phyloP scores from a whole-genome alignment of 225 moss, liverwort and hornwort genomes.

The Anthoceros angustus region DNA sequence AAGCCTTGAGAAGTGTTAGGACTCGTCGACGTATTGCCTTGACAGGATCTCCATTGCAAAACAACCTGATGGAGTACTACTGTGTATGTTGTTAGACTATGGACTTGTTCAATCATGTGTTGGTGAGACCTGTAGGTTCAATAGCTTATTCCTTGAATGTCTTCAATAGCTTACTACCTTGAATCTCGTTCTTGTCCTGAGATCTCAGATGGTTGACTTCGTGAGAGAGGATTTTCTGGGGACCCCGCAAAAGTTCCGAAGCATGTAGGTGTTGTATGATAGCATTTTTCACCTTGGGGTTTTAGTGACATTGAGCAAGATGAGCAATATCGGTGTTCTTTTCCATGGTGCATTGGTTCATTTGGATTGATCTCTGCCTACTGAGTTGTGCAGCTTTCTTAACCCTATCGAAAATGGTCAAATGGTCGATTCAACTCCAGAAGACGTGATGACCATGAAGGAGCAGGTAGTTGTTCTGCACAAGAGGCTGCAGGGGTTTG shows the following conservation, averaged over 20 bases:
- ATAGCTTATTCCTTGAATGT: no score
- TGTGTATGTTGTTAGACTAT: constrained; percentile 44
- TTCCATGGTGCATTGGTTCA: background rate
- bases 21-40: constrained; percentile 87
- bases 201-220: constrained; percentile 92
- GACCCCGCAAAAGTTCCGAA: constrained; percentile 50
- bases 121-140: background rate
- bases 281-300: no score
- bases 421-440: constrained; percentile 57
- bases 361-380: background rate
- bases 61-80: constrained; percentile 95
- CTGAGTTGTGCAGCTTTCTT: constrained; percentile 41
- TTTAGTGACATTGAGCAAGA: no score
- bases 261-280: constrained; percentile 28
- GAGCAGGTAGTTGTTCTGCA: constrained; percentile 56
- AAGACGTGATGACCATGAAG: constrained; percentile 86
- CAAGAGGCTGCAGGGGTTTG: constrained; percentile 74
- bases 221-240: constrained; percentile 89
- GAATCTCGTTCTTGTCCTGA: background rate
- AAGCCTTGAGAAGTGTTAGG: constrained; percentile 75
- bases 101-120: background rate
- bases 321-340: background rate
- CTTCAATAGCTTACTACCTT: background rate
- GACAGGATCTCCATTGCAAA: constrained; percentile 92
- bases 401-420: constrained; percentile 96